Base-by-base conservation (phyloP, 257 asterid genomes). In the Haberlea rhodopensis region DNA sequence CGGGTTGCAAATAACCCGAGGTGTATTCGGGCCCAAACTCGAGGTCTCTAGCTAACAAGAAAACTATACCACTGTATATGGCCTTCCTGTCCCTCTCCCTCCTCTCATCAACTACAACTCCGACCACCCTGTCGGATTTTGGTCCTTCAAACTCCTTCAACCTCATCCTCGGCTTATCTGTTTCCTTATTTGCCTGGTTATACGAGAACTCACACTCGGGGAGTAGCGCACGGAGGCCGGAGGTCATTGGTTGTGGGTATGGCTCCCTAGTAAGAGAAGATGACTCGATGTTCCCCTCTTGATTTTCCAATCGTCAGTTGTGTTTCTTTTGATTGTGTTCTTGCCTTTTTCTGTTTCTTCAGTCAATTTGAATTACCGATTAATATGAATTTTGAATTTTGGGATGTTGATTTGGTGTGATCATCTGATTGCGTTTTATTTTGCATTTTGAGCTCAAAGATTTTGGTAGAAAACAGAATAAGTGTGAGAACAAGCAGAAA, bases 221-320 rank as follows among this genome's bases (percentile, higher is more conserved):
- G 5, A 29, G 21, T 64, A 31, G 48, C 28, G 40, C 74, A 63
- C 18, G 71, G 81, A 32, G 70, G 72, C 21, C 80, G 88, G 79
- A 77, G 73, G 63, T 77, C 84, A 2, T 81, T 67, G 69, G 65
- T 86, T 29, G 96, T 91, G 23, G 76, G 92, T 59, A 85, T 88
- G 96, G 98, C 98, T 70, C 98, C 98, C 9, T 92, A 91, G 3
- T 95, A 91, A 72, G 95, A 89, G 85, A 89, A 77, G 84, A 83
- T 89, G 84, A 91, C 98, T 59, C 95, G 95, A 72, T 95, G 96
- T 21, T 85, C 96, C 25, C 98, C 98, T 55, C 91, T 86, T 4
- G 98, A 88, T 69, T 88, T 91, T 60, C 96, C 96, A 8, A 79
- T 80, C 37, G 98, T 91, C 55, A 79, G 83, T 71, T n/a, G n/a